These are phyloP conservation scores for Acarospora socialis DNA, from an alignment of 2,329 filamentous ascomycete genomes.

Conservation along the genomic window DNA sequence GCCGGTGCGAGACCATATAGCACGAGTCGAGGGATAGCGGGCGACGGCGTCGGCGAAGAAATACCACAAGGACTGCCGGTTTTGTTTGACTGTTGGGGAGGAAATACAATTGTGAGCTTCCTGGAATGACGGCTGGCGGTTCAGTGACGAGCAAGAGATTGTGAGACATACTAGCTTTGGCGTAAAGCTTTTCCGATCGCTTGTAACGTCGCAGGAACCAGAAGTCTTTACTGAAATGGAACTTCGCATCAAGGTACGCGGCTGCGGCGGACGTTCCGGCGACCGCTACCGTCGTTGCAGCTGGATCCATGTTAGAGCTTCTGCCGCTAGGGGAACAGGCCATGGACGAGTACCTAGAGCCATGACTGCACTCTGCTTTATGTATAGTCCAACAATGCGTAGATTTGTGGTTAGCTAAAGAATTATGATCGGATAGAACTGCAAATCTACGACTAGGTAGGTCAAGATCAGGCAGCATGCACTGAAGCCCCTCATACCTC, in stretches of 20 bases:
- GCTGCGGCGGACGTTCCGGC: constrained; percentile 29
- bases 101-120: background rate
- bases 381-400: too few species aligned
- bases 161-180: constrained; percentile 32
- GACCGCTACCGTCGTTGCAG: too few species aligned
- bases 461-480: too few species aligned
- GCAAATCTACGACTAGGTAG: too few species aligned
- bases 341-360: too few species aligned
- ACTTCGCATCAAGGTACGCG: constrained; percentile 56
- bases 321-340: too few species aligned
- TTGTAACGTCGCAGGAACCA: constrained; percentile 30
- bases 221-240: constrained; percentile 50
- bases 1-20: constrained; percentile 53
- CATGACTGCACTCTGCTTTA: too few species aligned
- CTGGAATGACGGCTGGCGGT: constrained; percentile 4
- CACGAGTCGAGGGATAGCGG: constrained; percentile 38
- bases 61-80: constrained; percentile 49
- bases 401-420: too few species aligned
- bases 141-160: constrained; percentile 9
- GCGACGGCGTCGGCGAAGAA: constrained; percentile 44
- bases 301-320: too few species aligned
- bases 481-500: too few species aligned
- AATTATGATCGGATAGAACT: too few species aligned
- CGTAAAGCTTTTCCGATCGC: constrained; percentile 30
- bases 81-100: constrained; percentile 30